Evolutionary conservation across 208 protist genomes (phyloP).

Genomic region (Trypanosoma congolense): DNA sequence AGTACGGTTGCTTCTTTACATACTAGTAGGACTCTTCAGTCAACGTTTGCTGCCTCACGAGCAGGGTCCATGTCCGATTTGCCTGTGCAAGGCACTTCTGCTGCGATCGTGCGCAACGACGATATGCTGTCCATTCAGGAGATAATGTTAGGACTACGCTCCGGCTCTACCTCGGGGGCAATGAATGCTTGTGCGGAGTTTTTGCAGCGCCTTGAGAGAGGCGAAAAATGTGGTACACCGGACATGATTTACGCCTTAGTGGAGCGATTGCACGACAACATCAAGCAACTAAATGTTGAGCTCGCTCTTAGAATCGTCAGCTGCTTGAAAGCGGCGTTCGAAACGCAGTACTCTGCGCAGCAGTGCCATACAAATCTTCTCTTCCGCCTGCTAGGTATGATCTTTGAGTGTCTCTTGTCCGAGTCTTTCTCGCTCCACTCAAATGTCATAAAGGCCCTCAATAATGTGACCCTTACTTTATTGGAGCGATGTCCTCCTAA

Average conservation of each 20-base stretch:
- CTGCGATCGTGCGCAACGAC: conserved; percentile 16
- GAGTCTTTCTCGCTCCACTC: conserved; percentile 73
- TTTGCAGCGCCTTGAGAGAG: conserved; percentile 45
- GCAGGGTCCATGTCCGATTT: neutral
- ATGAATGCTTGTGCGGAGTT: conserved; percentile 65
- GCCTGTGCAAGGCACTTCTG: neutral
- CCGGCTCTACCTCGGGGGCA: conserved; percentile 47
- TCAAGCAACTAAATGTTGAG: conserved; percentile 39
- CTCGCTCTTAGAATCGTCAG: conserved; percentile 56
- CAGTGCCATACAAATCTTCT: conserved; percentile 70
- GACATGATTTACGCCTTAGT: conserved; percentile 82
- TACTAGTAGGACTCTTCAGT: neutral
- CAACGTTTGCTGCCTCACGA: neutral
- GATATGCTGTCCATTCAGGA: conserved; percentile 71
- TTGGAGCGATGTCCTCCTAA: conserved; percentile 62
- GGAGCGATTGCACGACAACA: conserved; percentile 74
- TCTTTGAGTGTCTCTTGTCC: conserved; percentile 84
- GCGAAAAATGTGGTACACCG: conserved; percentile 59
- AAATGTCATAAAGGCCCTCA: conserved; percentile 71
- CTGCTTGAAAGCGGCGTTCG: conserved; percentile 65
- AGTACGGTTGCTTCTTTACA: no score
- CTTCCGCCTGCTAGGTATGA: conserved; percentile 58
- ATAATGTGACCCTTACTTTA: conserved; percentile 73
- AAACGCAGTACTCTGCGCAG: conserved; percentile 31
- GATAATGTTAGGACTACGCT: conserved; percentile 67